phyloP scores from a whole-genome alignment of 176 grass and related monocot genomes.

The Musa beccarii region DNA sequence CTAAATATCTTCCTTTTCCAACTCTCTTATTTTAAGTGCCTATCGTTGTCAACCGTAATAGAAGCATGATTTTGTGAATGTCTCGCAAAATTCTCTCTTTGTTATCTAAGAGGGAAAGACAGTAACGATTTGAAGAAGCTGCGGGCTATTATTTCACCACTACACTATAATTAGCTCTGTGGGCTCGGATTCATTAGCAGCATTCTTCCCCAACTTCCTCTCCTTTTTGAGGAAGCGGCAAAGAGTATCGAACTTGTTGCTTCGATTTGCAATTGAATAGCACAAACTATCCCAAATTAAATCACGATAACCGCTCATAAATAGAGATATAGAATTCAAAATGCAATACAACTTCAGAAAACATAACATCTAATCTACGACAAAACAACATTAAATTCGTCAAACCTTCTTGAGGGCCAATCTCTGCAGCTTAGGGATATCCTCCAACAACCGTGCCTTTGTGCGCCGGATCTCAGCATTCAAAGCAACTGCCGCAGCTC shows the following conservation, averaged over 20 bases:
- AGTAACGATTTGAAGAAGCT: too few relatives aligned
- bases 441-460: constrained; percentile 74
- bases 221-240: background rate
- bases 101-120: background rate
- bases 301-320: too few relatives aligned
- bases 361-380: too few relatives aligned
- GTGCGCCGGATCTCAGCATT: constrained; percentile 81
- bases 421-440: constrained; percentile 82
- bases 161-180: background rate
- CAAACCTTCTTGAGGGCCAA: constrained; percentile 77
- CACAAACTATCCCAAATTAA: too few relatives aligned
- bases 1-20: too few relatives aligned
- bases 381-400: background rate
- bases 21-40: too few relatives aligned
- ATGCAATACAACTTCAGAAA: background rate
- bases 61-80: too few relatives aligned
- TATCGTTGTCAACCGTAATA: too few relatives aligned
- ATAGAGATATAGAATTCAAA: too few relatives aligned
- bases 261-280: too few relatives aligned
- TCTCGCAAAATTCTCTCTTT: background rate
- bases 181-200: background rate
- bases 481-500: constrained; percentile 49
- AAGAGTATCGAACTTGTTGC: background rate
- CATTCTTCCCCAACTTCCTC: background rate
- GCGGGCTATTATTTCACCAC: background rate